Base-by-base conservation (phyloP, 441 rosid species). In the Gossypium lobatum region DNA sequence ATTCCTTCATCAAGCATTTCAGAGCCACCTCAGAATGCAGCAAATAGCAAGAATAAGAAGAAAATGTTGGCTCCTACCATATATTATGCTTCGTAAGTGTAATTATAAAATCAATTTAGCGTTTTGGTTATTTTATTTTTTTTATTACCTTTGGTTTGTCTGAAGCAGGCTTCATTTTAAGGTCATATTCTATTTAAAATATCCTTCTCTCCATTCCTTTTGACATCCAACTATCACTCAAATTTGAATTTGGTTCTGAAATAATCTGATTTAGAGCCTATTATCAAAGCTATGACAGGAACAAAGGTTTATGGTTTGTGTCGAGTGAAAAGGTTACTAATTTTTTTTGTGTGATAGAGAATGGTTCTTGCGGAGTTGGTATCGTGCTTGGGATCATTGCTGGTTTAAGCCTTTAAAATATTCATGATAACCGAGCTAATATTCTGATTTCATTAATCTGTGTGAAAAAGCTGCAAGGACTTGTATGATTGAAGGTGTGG, bases 21-120 rank as follows among this genome's bases (percentile, higher is more conserved):
- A 14, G 88, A 83, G 78, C 77, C 79, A 53, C 58, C 77, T 73
- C 88, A 88, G 46, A 26, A 84, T 23, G 68, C 73, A 25, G 25
- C 79, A n/a, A 84, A 79, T 48, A 76, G 52, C 71, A 88, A 84
- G 85, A 81, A 17, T 72, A 71, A 80, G 59, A 95, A 89, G 84
- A 87, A 91, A 75, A 88, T 82, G 76, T 54, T 53, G 50, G 64
- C 76, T 6, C 99, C 99, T 64, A 87, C 84, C 9, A 86, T 93
- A 53, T 95, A 73, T 74, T 95, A 90, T 78, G 84, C 98, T 9
- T 83, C 99, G 97, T 95, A 82, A 85, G 98, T 80, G 60, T 80
- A 23, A 8, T 71, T 13, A 11, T 26, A 62, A 1, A 28, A 52
- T 58, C 58, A 25, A 63, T n/a, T 54, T 70, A 58, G 39, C 42